phyloP scores from a whole-genome alignment of 495 filamentous ascomycete species.

The Symbiotaphrina buchneri region DNA sequence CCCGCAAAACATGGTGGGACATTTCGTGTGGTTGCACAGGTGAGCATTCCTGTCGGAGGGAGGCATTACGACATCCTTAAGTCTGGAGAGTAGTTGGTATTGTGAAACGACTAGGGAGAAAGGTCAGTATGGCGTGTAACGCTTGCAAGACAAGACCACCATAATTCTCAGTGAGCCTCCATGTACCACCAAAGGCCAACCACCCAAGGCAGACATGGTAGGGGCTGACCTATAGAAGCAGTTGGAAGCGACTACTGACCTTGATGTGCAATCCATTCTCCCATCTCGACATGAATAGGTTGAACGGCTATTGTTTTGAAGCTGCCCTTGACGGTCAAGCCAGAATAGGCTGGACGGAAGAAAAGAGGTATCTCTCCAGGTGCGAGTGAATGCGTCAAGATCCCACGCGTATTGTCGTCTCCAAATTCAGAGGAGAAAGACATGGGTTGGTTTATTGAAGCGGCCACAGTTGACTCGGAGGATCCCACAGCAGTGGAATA shows the following conservation, averaged over 20 bases:
- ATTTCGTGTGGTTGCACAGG: slow-evolving; percentile 58
- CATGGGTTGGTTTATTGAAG: no score
- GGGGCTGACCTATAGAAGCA: no score
- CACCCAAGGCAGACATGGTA: no score
- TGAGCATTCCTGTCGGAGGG: slow-evolving; percentile 1
- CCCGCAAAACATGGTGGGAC: slow-evolving; percentile 81
- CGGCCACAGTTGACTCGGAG: no score
- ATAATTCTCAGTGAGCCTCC: no score
- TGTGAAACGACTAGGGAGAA: slow-evolving; percentile 72
- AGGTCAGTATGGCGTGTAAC: no score
- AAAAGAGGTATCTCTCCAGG: slow-evolving; percentile 40
- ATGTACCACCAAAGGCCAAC: no score
- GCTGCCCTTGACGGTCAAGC: slow-evolving; percentile 82
- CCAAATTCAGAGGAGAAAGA: no score
- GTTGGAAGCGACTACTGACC: no score
- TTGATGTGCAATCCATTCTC: slow-evolving; percentile 90
- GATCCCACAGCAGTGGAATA: no score
- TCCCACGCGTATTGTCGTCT: no score
- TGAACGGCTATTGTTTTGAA: slow-evolving; percentile 85
- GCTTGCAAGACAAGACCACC: no score
- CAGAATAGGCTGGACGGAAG: slow-evolving; percentile 60
- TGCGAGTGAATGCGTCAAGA: slow-evolving; percentile 15
- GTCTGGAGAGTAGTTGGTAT: slow-evolving; percentile 63
- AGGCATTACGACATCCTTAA: slow-evolving; percentile 45
- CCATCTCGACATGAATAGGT: slow-evolving; percentile 70